Percentiles rank a stretch among this genome's conserved stretches.
Conservation (phyloP, 2,329 filamentous ascomycete genomes). For the Fusarium sp. region DNA sequence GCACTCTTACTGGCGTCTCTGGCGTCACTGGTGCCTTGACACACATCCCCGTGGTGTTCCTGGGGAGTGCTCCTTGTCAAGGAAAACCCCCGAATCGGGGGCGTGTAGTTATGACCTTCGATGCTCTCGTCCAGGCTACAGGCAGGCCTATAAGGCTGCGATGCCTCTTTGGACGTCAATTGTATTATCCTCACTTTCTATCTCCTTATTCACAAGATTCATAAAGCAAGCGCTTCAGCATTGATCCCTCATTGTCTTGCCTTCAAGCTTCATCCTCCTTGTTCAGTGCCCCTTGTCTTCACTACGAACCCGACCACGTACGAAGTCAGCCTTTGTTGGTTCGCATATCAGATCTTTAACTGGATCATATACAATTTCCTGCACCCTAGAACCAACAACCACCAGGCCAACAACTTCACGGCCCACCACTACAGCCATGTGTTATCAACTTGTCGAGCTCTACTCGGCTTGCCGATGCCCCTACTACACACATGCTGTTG, state of each 20-base stretch:
- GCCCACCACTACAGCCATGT: constrained; percentile 69
- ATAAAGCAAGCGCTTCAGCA: constrained; percentile 28
- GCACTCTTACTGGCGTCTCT: constrained; percentile 47
- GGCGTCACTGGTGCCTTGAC: constrained; percentile 50
- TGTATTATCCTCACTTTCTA: constrained; percentile 45
- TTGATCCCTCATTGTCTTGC: constrained; percentile 13
- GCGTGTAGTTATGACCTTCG: constrained; percentile 40
- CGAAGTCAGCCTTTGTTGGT: constrained; percentile 15
- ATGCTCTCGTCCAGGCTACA: constrained; percentile 49
- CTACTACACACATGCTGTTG: constrained; percentile 88
- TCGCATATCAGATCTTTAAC: constrained; percentile 10
- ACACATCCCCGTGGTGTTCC: constrained; percentile 35
- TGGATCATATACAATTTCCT: constrained; percentile 9
- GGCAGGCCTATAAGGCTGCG: constrained; percentile 65
- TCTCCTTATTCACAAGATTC: constrained; percentile 36
- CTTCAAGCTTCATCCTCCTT: constrained; percentile 20
- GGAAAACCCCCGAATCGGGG: constrained; percentile 26
- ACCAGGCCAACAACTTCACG: constrained; percentile 33
- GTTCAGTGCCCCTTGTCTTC: constrained; percentile 7
- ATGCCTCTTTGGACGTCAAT: constrained; percentile 57
- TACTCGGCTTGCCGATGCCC: constrained; percentile 89
- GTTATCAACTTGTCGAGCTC: constrained; percentile 86
- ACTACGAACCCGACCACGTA: constrained; percentile 7
- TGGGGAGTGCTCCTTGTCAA: constrained; percentile 26
- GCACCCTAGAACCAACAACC: constrained; percentile 22